Base-by-base conservation (phyloP, 169 alveolate species). In the Eimeria sp. region DNA sequence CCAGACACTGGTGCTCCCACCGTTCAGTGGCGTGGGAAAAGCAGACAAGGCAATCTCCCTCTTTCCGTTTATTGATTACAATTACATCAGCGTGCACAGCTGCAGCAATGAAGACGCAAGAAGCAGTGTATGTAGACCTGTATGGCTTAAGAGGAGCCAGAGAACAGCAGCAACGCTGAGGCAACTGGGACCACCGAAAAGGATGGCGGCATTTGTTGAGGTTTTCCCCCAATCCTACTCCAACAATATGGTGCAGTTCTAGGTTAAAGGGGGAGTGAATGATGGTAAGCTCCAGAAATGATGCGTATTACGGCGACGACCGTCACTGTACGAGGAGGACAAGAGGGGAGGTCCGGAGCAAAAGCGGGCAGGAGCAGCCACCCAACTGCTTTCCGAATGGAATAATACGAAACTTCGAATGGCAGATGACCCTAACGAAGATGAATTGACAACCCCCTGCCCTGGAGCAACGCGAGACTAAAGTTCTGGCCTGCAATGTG, bases 41-140 rank as follows among this genome's bases (percentile, higher is more conserved):
- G 80, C 80, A 70, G 80, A 43, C 5, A 49, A 34, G 4, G 80
- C 80, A 61, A 61, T 61, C 70, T 61, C 70, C 70, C 70, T 61
- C 70, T 61, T 20, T 61, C 70, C 20, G 27, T 61, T 18, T 61
- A 25, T 61, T 18, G 70, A 25, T 61, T 61, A 14, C 70, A 18
- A 25, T 61, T 25, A 25, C 70, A 61, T 61, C 70, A 61, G 70
- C n/a, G 70, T 11, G 70, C n/a, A 25, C 5, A 61, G n/a, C 9
- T 14, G 70, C 1, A 61, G n/a, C 70, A 61, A 20, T 61, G 20
- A 13, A 61, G 70, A 18, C 11, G 27, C 20, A 18, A 61, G n/a
- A 25, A 9, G 70, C n/a, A 18, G n/a, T 61, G 27, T 61, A 61
- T 61, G n/a, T 20, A 61, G n/a, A 61, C 20, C 70, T 4, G n/a